Evolutionary conservation across 2,329 filamentous ascomycete genomes (phyloP).

Genomic region (Xylariaceae sp.): DNA sequence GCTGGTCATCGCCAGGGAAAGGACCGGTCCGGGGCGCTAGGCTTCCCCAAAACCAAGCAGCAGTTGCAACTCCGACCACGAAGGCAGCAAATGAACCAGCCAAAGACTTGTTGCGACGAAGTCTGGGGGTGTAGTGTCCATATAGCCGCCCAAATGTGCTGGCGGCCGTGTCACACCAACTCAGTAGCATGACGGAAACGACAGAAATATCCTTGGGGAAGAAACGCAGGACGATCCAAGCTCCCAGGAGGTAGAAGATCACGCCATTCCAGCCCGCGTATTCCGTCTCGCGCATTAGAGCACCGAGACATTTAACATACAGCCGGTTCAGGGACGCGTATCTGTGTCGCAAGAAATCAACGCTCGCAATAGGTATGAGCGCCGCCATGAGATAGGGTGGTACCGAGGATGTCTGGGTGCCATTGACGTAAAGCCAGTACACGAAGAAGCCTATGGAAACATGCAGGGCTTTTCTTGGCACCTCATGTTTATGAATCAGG

Average conservation of each 20-base stretch:
- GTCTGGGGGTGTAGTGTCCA: constrained; percentile 79
- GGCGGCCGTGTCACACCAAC: constrained; percentile 97
- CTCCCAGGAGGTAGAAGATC: constrained; percentile 90
- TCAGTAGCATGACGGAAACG: constrained; percentile 82
- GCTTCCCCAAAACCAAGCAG: constrained; percentile 82
- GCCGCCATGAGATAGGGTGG: constrained; percentile 77
- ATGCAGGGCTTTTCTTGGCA: constrained; percentile 87
- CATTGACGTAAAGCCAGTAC: constrained; percentile 75
- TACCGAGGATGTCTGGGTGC: constrained; percentile 70
- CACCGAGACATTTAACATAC: constrained; percentile 79
- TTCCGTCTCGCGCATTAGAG: constrained; percentile 95
- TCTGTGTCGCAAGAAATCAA: constrained; percentile 77
- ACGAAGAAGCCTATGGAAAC: constrained; percentile 96
- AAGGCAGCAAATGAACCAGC: constrained; percentile 85
- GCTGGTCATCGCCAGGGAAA: constrained; percentile 62
- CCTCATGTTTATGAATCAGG: constrained; percentile 94
- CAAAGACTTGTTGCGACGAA: constrained; percentile 84
- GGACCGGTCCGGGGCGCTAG: constrained; percentile 64
- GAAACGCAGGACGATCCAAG: constrained; percentile 78
- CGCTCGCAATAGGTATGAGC: constrained; percentile 76
- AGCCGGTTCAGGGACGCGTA: constrained; percentile 76
- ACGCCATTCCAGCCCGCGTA: constrained; percentile 93
- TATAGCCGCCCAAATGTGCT: constrained; percentile 89
- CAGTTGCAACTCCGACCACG: constrained; percentile 73
- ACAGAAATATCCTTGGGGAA: constrained; percentile 92